These are phyloP conservation scores for Pochonia chlamydosporia DNA, from an alignment of 2,329 filamentous ascomycete species.

Conservation along the genomic window DNA sequence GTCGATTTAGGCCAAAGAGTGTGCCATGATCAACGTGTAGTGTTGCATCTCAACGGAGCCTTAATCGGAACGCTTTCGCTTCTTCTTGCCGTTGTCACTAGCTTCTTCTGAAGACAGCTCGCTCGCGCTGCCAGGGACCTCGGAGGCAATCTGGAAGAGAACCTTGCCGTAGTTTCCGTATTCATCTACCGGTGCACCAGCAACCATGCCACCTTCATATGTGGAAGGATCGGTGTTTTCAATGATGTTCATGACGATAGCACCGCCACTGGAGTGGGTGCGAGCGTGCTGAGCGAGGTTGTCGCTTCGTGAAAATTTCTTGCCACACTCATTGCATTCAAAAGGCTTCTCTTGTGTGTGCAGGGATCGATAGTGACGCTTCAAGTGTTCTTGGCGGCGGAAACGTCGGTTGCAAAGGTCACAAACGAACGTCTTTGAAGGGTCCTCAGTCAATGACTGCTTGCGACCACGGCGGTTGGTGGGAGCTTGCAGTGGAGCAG, in stretches of 20 bases:
- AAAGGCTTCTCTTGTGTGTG: constrained; percentile 99
- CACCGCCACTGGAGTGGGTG: constrained; percentile 76
- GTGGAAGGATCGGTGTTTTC: constrained; percentile 57
- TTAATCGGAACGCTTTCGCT: constrained; percentile 73
- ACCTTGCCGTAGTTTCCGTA: constrained; percentile 66
- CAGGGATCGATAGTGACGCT: constrained; percentile 96
- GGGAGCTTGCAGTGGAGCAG: constrained; percentile 44
- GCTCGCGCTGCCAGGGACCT: constrained; percentile 60
- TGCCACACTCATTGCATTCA: constrained; percentile 94
- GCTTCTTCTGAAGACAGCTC: constrained; percentile 51
- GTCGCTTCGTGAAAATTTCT: constrained; percentile 98
- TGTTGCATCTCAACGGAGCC: constrained; percentile 6
- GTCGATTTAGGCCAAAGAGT: too few species aligned
- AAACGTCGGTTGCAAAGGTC: constrained; percentile 95
- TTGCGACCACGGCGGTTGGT: constrained; percentile 92
- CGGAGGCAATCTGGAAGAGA: constrained; percentile 74
- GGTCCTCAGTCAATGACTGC: constrained; percentile 95
- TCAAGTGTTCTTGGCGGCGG: constrained; percentile 95
- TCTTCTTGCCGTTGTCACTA: constrained; percentile 43
- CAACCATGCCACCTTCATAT: constrained; percentile 38
- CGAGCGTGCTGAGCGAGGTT: constrained; percentile 95
- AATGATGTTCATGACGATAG: constrained; percentile 84
- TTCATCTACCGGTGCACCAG: constrained; percentile 48
- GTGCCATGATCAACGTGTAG: too few species aligned
- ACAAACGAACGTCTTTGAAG: constrained; percentile 97